Base-by-base conservation (phyloP, 768 basidiomycete species). In the Suillus paluster region DNA sequence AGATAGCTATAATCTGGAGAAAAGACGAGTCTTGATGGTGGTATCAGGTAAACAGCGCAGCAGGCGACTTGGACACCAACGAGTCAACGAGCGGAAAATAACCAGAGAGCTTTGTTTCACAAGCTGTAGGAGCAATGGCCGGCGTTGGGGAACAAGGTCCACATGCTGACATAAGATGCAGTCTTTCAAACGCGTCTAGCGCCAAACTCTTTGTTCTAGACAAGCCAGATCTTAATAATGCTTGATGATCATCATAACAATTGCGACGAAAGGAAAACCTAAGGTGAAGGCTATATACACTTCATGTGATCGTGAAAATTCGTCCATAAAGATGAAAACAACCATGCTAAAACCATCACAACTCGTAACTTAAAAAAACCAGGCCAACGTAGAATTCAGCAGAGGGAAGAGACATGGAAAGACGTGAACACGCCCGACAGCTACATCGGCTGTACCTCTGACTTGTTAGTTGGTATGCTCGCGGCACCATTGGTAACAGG, bases 401-500 rank as follows among this genome's bases (percentile, higher is more conserved):
- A 61, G 49, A 55, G 27, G 33, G 50, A 63, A 63, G 14, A 45
- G 39, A 59, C 23, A 63, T 23, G 63, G 33, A 38, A 34, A 50
- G 33, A 9, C 41, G 27, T 42, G 30, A n/a, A 34, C 2, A 36
- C 23, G 19, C 21, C 46, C 36, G 58, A 9, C 33, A 52, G 25
- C 74, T 70, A 80, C 62, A 77, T 69, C 59, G 79, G 76, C 62
- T 80, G 74, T 15, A 76, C 73, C 41, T 84, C 85, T 58, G 76
- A 68, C 77, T 84, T 76, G 66, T 73, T 73, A 59, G 76, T 69
- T 58, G 73, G 59, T 75, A 76, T 75, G 49, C 70, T 75, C 36
- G 68, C 67, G 56, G 75, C 77, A 45, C 81, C 80, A 65, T 86
- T 86, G 33, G 70, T 73, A 77, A 83, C 61, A 68, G 67, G 62